A percentile compares a stretch with the other conserved stretches of the same genome.
Conservation (phyloP, 1,284 basidiomycete genomes). For the Laetiporus sulphureus region DNA sequence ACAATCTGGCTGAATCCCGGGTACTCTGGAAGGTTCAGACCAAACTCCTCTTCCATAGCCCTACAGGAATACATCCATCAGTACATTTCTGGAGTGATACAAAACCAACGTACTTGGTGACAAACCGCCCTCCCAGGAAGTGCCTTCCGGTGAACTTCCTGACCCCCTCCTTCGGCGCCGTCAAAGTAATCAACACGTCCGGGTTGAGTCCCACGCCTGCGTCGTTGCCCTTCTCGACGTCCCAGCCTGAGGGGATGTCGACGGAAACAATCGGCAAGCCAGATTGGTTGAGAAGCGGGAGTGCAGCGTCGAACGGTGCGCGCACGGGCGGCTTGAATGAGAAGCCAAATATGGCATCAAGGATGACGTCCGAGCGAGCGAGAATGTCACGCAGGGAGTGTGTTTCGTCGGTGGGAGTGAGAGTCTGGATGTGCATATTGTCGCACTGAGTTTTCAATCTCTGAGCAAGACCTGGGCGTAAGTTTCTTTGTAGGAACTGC, state of each 20-base stretch:
- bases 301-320: constrained; percentile 76
- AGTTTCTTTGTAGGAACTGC: not conserved
- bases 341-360: constrained; percentile 98
- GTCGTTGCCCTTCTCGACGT: constrained; percentile 75
- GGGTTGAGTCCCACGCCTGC: constrained; percentile 57
- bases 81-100: not conserved
- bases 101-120: constrained; percentile 62
- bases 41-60: constrained; percentile 61
- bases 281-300: constrained; percentile 62
- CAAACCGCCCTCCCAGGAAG: constrained; percentile 90
- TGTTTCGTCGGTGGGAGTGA: constrained; percentile 45
- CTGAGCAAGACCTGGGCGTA: constrained; percentile 26
- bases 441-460: constrained; percentile 82
- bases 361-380: constrained; percentile 69
- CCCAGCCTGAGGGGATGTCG: constrained; percentile 96
- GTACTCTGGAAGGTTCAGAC: constrained; percentile 75
- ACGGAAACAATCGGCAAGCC: constrained; percentile 80
- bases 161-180: constrained; percentile 90
- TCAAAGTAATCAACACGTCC: constrained; percentile 83
- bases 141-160: constrained; percentile 74
- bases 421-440: constrained; percentile 76
- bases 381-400: constrained; percentile 50
- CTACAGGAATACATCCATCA: constrained; percentile 24
- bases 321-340: constrained; percentile 89
- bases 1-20: constrained; percentile 77